Evolutionary conservation across 2,329 filamentous ascomycete genomes (phyloP).

Genomic region (Verticillium tricorpus): DNA sequence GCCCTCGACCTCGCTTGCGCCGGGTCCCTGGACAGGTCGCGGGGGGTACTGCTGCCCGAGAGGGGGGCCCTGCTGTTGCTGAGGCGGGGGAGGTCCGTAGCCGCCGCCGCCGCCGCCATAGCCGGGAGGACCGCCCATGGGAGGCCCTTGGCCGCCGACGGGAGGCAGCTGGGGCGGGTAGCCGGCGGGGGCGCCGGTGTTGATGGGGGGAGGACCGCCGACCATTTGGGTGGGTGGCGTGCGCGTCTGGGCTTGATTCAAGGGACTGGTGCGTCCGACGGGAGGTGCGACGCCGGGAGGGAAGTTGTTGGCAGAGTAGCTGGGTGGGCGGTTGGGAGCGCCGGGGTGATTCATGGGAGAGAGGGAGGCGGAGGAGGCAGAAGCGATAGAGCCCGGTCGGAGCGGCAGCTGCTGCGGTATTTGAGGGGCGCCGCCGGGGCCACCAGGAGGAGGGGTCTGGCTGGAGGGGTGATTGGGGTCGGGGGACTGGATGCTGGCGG

Average conservation of each 20-base stretch:
- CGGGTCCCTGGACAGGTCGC: conserved; percentile 16
- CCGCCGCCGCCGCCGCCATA: conserved; percentile 41
- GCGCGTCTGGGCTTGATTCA: conserved; percentile 43
- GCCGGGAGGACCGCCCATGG: conserved; percentile 38
- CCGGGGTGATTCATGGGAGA: conserved; percentile 61
- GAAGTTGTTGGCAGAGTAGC: conserved; percentile 54
- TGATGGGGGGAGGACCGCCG: conserved; percentile 63
- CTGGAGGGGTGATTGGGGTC: conserved; percentile 21
- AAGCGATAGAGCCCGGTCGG: conserved; percentile 34
- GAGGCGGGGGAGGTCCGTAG: conserved; percentile 39
- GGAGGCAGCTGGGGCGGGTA: conserved; percentile 53
- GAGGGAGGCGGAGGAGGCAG: conserved; percentile 39
- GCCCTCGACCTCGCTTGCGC: conserved; percentile 74
- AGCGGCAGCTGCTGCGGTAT: conserved; percentile 44
- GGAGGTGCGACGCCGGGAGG: conserved; percentile 39
- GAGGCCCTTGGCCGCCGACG: conserved; percentile 21
- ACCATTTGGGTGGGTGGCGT: conserved; percentile 57
- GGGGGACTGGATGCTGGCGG: conserved; percentile 52
- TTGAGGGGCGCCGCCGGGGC: conserved; percentile 31
- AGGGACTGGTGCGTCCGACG: conserved; percentile 50
- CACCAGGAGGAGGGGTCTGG: conserved; percentile 25
- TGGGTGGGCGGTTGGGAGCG: conserved; percentile 57
- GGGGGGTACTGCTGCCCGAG: conserved; percentile 31
- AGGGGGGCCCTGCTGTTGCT: conserved; percentile 16
- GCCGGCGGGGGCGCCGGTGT: conserved; percentile 56